These are phyloP conservation scores for Nemania serpens DNA, from an alignment of 2,329 filamentous ascomycete species.

Conservation along the genomic window DNA sequence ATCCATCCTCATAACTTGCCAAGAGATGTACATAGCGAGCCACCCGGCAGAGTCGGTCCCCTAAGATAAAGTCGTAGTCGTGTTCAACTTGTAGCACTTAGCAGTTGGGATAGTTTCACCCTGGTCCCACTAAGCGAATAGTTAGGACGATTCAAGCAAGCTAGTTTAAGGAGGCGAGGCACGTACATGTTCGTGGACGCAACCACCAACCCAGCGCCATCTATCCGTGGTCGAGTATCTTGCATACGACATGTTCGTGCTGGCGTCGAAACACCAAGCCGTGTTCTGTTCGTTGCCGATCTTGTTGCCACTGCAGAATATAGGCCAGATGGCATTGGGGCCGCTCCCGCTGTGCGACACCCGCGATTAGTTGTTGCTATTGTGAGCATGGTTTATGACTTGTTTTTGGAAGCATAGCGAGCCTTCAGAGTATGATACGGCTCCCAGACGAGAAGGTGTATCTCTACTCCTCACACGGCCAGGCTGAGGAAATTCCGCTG, in stretches of 20 bases:
- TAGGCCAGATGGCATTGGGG: conserved; percentile 44
- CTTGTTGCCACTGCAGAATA: conserved; percentile 46
- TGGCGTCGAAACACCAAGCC: conserved; percentile 45
- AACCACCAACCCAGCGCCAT: conserved; percentile 48
- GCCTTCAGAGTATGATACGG: no score
- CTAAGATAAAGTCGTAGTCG: conserved; percentile 15
- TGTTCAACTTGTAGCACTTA: conserved; percentile 37
- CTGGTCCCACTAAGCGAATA: conserved; percentile 41
- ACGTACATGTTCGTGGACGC: conserved; percentile 48
- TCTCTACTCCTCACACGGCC: no score
- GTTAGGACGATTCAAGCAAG: conserved; percentile 13
- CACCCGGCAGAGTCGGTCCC: neutral
- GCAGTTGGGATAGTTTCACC: conserved; percentile 40
- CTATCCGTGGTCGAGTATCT: conserved; percentile 45
- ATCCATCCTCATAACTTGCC: neutral
- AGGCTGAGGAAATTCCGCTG: neutral
- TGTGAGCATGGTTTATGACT: neutral
- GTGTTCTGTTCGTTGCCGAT: conserved; percentile 43
- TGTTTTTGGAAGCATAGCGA: no score
- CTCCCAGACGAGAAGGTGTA: no score
- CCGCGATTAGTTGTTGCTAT: neutral
- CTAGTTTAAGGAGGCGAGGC: neutral
- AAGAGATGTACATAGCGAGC: neutral
- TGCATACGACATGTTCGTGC: conserved; percentile 49
- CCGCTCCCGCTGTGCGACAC: conserved; percentile 33